These are phyloP conservation scores for Penicillium concentricum DNA, from an alignment of 2,329 filamentous ascomycete species.

Conservation along the genomic window DNA sequence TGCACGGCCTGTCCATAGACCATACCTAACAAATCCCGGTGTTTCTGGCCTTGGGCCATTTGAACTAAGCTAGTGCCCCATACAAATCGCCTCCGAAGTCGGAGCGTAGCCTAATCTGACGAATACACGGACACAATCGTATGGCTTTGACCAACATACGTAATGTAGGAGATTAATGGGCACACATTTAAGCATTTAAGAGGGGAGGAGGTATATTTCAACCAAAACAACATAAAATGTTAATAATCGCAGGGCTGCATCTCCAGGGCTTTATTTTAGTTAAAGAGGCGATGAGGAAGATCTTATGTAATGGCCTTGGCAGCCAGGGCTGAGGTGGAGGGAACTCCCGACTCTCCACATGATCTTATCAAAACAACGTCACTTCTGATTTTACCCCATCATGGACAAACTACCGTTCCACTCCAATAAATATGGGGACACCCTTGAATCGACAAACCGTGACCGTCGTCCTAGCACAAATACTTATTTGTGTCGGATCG, in stretches of 20 bases:
- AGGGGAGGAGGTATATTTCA: neutral
- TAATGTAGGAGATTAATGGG: neutral
- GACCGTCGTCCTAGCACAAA: conserved; percentile 2
- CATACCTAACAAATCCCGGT: neutral
- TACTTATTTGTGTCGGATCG: conserved; percentile 10
- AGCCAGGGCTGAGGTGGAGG: too few species aligned
- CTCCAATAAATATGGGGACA: conserved; percentile 1
- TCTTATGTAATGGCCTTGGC: conserved; percentile 6
- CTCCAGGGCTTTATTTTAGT: neutral
- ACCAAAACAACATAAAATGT: neutral
- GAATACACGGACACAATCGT: neutral
- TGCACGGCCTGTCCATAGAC: neutral
- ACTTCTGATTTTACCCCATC: neutral
- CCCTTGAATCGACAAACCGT: neutral
- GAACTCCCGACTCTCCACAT: neutral
- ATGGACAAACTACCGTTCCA: conserved; percentile 25
- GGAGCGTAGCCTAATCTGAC: neutral
- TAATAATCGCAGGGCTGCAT: neutral
- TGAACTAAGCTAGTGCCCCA: conserved; percentile 1
- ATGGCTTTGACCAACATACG: neutral
- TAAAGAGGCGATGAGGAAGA: neutral
- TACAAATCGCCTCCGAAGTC: conserved; percentile 6
- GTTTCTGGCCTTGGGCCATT: neutral
- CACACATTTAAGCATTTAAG: neutral
- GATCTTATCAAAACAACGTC: conserved; percentile 10